phyloP scores from a whole-genome alignment of 148 eudicot genomes.

The Suaeda aralocaspica region DNA sequence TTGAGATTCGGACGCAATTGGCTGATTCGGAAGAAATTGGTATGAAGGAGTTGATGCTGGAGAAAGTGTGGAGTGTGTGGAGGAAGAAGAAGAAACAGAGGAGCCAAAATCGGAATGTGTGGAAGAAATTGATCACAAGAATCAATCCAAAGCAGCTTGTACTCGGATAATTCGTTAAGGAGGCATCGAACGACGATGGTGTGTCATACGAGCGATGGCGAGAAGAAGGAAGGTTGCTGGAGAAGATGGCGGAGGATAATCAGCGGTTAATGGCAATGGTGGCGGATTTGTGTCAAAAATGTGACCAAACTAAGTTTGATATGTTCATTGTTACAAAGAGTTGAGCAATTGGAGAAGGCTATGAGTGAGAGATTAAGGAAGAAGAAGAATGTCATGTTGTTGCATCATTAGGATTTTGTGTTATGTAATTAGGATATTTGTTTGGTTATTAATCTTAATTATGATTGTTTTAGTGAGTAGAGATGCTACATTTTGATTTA shows the following conservation, averaged over 20 bases:
- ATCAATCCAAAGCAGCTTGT: no score
- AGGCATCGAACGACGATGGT: constrained; percentile 16
- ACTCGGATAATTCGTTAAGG: not conserved
- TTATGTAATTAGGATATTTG: not conserved
- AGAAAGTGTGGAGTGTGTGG: not conserved
- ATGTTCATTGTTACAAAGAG: constrained; percentile 37
- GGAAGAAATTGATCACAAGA: no score
- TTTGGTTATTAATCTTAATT: not conserved
- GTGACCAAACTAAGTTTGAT: constrained; percentile 42
- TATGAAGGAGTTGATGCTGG: no score
- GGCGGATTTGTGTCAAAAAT: constrained; percentile 44
- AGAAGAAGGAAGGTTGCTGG: constrained; percentile 28
- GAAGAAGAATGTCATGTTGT: constrained; percentile 2
- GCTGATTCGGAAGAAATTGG: no score
- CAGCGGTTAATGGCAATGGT: constrained; percentile 50
- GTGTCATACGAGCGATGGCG: not conserved
- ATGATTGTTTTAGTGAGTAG: not conserved
- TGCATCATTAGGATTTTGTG: not conserved
- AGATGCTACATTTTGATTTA: not conserved
- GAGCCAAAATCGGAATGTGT: constrained; percentile 15
- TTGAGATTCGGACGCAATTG: no score
- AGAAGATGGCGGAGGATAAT: constrained; percentile 48
- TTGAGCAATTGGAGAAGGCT: constrained; percentile 63
- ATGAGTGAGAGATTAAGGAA: constrained; percentile 34
- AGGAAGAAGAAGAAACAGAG: no score